Evolutionary conservation across 1,284 basidiomycete genomes (phyloP), one percentile per base, ranked within the genome.

Genomic region (Earliella scabrosa): DNA sequence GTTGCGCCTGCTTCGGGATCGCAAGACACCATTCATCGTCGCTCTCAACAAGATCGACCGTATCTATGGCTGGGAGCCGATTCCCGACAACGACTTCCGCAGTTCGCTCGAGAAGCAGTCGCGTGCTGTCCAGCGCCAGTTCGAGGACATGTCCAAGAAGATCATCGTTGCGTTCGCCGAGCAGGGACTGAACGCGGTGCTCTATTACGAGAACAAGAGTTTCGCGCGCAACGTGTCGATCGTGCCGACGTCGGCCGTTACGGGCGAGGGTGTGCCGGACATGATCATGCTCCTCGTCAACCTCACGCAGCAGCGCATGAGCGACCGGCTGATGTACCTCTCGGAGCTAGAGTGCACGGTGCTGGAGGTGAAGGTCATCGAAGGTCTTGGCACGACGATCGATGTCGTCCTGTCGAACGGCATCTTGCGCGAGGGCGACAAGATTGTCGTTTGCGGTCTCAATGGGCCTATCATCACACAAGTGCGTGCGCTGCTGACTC

Each of bases 21-120:
- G 91, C 63, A 98, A 98, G 77, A 98, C 97, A 4, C 97, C 97
- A 0, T 99, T 99, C 81, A 98, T 99, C 59, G 97, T 99, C 46
- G 97, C 97, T 3, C 80, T 99, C 58, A 99, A 99, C 82, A 99
- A 99, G 82, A 97, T 99, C 70, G 97, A 99, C 82, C 93, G 97
- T 79, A 86, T 98, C 71, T 98, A 97, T 71, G 92, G 92, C 58
- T 99, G 97, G 97, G 81, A 94, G 67, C 74, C 94, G 7, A 97
- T 87, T 31, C 93, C 95, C 8, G 90, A 99, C 76, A 90, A 89
- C 57, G 93, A 93, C 34, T 97, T 99, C 87, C 89, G 83, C 59
- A 93, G 95, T 71, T 95, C 94, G 10, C 81, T 98, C 45, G 88
- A 87, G n/a, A 89, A 93, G 70, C 97, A 99, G 76, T 79, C 81